Evolutionary conservation across 805 yeast species (phyloP).

Genomic region (Candida silvatica): DNA sequence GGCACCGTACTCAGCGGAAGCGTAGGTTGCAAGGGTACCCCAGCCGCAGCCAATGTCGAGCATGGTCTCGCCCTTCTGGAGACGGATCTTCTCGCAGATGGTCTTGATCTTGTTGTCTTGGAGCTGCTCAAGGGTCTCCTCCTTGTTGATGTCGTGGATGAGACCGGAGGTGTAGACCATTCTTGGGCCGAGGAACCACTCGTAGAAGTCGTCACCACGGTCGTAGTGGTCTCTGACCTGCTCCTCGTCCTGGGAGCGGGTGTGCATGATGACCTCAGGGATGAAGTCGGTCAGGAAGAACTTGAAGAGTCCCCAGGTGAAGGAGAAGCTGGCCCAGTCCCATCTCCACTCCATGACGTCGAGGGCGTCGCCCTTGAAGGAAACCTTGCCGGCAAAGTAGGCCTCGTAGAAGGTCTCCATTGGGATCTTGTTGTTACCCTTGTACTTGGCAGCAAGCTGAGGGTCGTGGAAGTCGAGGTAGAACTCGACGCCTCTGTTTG

Average conservation of each 20-base stretch:
- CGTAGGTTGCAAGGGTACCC: slow-evolving; percentile 87
- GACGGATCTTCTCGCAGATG: slow-evolving; percentile 79
- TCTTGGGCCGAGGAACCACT: slow-evolving; percentile 91
- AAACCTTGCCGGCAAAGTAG: slow-evolving; percentile 75
- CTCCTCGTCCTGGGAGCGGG: slow-evolving; percentile 91
- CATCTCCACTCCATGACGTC: slow-evolving; percentile 82
- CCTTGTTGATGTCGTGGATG: slow-evolving; percentile 58
- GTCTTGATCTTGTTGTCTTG: slow-evolving; percentile 87
- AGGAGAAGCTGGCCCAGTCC: slow-evolving; percentile 81
- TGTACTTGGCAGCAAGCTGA: slow-evolving; percentile 57
- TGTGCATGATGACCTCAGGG: slow-evolving; percentile 88
- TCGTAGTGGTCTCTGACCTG: slow-evolving; percentile 94
- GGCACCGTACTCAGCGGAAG: slow-evolving; percentile 78
- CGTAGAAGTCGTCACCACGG: slow-evolving; percentile 92
- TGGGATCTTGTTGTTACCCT: slow-evolving; percentile 72
- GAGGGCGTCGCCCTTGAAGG: slow-evolving; percentile 80
- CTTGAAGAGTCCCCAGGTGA: slow-evolving; percentile 68
- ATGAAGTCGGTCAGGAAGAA: slow-evolving; percentile 81
- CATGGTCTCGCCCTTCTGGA: slow-evolving; percentile 63
- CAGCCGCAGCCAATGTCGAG: slow-evolving; percentile 93
- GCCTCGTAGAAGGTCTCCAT: slow-evolving; percentile 89
- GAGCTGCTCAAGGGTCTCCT: slow-evolving; percentile 68
- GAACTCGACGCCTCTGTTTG: slow-evolving; percentile 68
- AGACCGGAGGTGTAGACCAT: slow-evolving; percentile 91
- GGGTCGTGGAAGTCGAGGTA: slow-evolving; percentile 78